phyloP scores from a whole-genome alignment of 2,329 filamentous ascomycete genomes.

The Hypoxylon sp. region DNA sequence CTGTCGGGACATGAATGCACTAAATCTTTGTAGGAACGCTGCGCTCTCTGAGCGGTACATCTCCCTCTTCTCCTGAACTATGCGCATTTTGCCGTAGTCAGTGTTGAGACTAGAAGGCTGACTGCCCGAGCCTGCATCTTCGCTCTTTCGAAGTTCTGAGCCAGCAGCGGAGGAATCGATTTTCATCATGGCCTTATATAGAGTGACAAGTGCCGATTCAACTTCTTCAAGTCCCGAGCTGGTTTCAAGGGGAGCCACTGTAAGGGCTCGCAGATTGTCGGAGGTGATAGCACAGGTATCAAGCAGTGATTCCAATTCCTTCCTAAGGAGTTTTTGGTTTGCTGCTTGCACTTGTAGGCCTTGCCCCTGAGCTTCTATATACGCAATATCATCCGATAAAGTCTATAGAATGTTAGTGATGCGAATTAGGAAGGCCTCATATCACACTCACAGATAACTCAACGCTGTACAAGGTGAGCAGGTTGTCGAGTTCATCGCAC shows the following conservation, averaged over 20 bases:
- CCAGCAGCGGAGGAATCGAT: constrained; percentile 86
- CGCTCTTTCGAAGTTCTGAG: constrained; percentile 63
- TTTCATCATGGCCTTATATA: constrained; percentile 94
- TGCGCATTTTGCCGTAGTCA: constrained; percentile 90
- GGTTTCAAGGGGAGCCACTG: constrained; percentile 79
- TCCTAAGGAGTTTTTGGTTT: constrained; percentile 94
- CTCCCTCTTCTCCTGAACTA: constrained; percentile 94
- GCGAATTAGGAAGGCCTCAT: neutral
- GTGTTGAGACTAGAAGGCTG: constrained; percentile 72
- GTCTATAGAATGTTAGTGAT: constrained; percentile 70
- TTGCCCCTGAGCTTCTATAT: constrained; percentile 97
- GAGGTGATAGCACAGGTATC: constrained; percentile 90
- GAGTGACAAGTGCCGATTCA: constrained; percentile 80
- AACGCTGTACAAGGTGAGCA: constrained; percentile 93
- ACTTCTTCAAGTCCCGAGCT: constrained; percentile 80
- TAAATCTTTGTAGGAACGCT: constrained; percentile 82
- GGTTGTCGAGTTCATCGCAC: constrained; percentile 95
- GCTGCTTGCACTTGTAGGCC: constrained; percentile 97
- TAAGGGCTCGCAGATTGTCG: constrained; percentile 80
- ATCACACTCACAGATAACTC: constrained; percentile 82
- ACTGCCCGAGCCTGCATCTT: constrained; percentile 63
- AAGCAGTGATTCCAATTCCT: constrained; percentile 89
- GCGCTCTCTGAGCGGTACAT: constrained; percentile 84
- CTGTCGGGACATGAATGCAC: constrained; percentile 84
- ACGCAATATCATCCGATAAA: constrained; percentile 93